These are phyloP conservation scores for Dendrostoma leiphaemia DNA, from an alignment of 2,329 filamentous ascomycete genomes.

Conservation along the genomic window DNA sequence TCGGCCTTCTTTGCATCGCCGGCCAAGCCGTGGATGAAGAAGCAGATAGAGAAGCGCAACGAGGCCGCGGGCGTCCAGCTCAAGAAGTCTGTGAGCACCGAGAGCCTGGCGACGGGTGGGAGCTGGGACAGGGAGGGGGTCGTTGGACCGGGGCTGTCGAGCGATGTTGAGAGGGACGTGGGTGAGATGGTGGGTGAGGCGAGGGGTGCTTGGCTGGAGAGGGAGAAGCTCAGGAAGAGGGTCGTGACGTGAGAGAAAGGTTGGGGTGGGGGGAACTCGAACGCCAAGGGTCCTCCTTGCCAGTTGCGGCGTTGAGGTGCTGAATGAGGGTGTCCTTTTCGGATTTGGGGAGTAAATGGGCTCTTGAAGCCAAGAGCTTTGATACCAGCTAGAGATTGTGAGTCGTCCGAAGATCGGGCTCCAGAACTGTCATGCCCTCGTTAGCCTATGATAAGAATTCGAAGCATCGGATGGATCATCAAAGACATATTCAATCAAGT, in stretches of 20 bases:
- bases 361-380: no score
- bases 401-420: no score
- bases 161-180: constrained; percentile 72
- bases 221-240: constrained; percentile 29
- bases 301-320: not conserved
- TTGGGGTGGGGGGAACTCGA: no score
- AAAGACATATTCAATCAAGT: no score
- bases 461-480: no score
- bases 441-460: no score
- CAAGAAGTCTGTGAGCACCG: constrained; percentile 43
- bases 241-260: constrained; percentile 1
- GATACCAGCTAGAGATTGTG: no score
- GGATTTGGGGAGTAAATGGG: no score
- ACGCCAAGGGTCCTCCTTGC: not conserved
- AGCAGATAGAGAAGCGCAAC: constrained; percentile 57
- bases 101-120: constrained; percentile 43
- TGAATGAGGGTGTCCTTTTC: not conserved
- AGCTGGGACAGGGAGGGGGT: constrained; percentile 54
- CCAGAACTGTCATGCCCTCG: no score
- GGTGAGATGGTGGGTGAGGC: constrained; percentile 78
- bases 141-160: constrained; percentile 78
- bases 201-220: constrained; percentile 66
- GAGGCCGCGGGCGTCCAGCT: constrained; percentile 41
- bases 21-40: constrained; percentile 60
- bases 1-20: constrained; percentile 80